Percentiles rank a stretch among this genome's conserved stretches.
These are phyloP conservation scores for Sechiopsis laciniata DNA, from an alignment of 306 rosid genomes.

Conservation along the genomic window DNA sequence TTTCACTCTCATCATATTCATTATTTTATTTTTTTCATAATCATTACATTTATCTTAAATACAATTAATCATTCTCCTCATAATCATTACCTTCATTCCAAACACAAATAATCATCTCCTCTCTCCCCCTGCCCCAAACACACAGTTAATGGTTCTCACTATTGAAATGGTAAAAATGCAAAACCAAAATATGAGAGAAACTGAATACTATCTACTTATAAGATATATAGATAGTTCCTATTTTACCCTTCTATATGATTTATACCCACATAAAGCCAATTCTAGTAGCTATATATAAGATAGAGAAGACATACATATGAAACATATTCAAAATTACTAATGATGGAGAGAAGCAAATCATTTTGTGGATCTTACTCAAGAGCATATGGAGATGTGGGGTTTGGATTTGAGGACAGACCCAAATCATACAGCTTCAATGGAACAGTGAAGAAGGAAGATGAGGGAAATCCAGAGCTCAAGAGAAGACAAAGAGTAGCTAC, in stretches of 20 bases:
- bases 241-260: not conserved
- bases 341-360: slow-evolving; percentile 56
- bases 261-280: not conserved
- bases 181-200: not conserved
- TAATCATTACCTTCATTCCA: no score
- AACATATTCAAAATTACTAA: not conserved
- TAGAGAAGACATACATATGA: not conserved
- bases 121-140: no score
- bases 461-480: slow-evolving; percentile 42
- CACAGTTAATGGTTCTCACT: not conserved
- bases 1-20: no score
- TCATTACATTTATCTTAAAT: no score
- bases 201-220: not conserved
- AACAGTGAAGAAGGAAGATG: slow-evolving; percentile 32
- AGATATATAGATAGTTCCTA: not conserved
- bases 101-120: no score
- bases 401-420: slow-evolving; percentile 36
- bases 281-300: not conserved
- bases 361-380: slow-evolving; percentile 32
- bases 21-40: no score
- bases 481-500: slow-evolving; percentile 51
- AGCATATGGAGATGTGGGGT: slow-evolving; percentile 30
- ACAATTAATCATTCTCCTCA: no score
- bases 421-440: slow-evolving; percentile 55
- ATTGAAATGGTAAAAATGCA: not conserved